Base-by-base conservation (phyloP, 768 basidiomycete genomes). In the Lentinula aciculospora region DNA sequence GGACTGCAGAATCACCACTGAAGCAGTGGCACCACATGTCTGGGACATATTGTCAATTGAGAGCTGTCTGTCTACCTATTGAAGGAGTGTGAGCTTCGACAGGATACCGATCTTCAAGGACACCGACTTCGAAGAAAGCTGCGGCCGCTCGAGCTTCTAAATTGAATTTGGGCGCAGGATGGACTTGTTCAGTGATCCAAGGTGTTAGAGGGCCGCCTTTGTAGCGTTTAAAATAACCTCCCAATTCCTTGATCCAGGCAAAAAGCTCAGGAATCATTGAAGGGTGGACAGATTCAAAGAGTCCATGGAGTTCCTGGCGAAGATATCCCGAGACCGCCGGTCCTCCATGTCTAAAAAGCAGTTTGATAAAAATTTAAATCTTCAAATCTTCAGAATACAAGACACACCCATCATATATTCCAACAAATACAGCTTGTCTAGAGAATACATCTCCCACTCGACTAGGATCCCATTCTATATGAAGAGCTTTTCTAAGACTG, bases 151-250 rank as follows among this genome's bases (percentile, higher is more conserved):
- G 83, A 60, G 94, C 89, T 65, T 94, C 92, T 39, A 98, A 71
- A 62, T 94, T 89, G 66, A 92, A 70, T 21, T 68, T 68, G 8
- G 46, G 32, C 27, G 71, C 70, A 13, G 68, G 61, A 39, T 66
- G 66, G 36, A 73, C 67, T 10, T 69, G 64, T 10, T 61, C 60
- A 34, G 73, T 62, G 27, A 81, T 73, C 91, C 89, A 93, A 10
- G 88, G 87, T 2, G 78, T 67, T 29, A 97, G 74, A 2, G 78
- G 84, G 10, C 94, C 94, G 7, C 94, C 94, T 62, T 74, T 78
- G 71, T 91, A 98, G 49, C 94, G 82, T 65, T 86, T 89, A 70
- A 94, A 98, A 70, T 98, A 98, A 15, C 94, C 94, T 6, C 92
- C 93, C 5, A 87, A 69, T 64, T 86, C 84, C 62, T 87, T 87